Base-by-base conservation (phyloP, 805 yeast genomes). In the Henningerozyma blattae region DNA sequence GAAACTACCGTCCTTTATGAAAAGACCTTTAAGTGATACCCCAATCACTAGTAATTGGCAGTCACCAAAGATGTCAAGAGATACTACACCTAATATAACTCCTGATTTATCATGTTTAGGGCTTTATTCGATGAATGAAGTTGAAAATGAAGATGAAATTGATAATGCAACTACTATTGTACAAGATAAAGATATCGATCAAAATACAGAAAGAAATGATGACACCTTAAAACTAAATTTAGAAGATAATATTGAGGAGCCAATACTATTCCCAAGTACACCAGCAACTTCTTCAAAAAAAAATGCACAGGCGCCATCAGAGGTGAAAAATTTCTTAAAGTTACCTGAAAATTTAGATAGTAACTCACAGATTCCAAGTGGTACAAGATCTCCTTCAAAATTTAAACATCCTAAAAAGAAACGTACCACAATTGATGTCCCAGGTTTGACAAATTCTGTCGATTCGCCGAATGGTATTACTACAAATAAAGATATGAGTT, bases 341-440 rank as follows among this genome's bases (percentile, higher is more conserved):
- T n/a, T n/a, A n/a, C n/a, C n/a, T n/a, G n/a, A n/a, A n/a, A n/a
- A n/a, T n/a, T n/a, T n/a, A n/a, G n/a, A n/a, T n/a, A n/a, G n/a
- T n/a, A n/a, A n/a, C n/a, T n/a, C n/a, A n/a, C n/a, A n/a, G n/a
- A n/a, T n/a, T n/a, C 31, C 34, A 9, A 28, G 29, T 27, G 37
- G 35, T 10, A 19, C 40, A 5, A 26, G 32, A 9, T 47, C 50
- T 7, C 49, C 48, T 18, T 33, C 45, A 6, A 54, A 48, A 15
- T 43, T 62, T 19, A 54, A 49, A 10, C 52, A 53, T 22, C 60
- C 53, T 2, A 62, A 61, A 25, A 60, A 80, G 29, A 64, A 84
- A 39, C 82, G 87, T 0, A 82, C 94, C 6, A 84, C 95, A 0
- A 67, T 87, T 31, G 94, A 86, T 51, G 82, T 89, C 5, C 95